phyloP scores from a whole-genome alignment of 176 grass and related monocot species.

The Oryza glumipatula region DNA sequence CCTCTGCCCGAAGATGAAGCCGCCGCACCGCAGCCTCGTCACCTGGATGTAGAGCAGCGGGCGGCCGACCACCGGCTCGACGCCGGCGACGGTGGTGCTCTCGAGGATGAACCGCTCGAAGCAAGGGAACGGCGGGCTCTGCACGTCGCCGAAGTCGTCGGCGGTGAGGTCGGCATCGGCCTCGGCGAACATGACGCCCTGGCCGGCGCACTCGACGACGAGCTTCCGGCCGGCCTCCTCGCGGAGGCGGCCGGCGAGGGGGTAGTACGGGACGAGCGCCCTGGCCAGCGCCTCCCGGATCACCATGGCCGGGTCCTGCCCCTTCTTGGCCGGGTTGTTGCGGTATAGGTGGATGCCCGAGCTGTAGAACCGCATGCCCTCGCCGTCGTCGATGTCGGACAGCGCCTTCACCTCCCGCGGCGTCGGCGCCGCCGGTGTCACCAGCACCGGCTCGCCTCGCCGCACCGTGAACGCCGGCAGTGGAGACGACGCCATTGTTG shows the following conservation, averaged over 20 bases:
- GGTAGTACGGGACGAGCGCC: conserved; percentile 78
- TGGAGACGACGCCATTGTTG: neutral
- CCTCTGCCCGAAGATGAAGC: conserved; percentile 66
- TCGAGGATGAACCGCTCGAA: conserved; percentile 56
- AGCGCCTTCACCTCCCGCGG: conserved; percentile 59
- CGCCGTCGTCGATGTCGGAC: conserved; percentile 69
- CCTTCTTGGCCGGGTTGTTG: conserved; percentile 37
- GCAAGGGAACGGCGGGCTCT: conserved; percentile 64
- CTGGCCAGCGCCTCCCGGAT: conserved; percentile 57
- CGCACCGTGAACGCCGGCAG: conserved; percentile 56
- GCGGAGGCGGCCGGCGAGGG: conserved; percentile 64
- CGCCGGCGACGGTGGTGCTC: conserved; percentile 36
- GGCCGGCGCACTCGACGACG: conserved; percentile 58
- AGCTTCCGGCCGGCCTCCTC: conserved; percentile 54
- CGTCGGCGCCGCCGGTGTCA: conserved; percentile 43
- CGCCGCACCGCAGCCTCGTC: conserved; percentile 62
- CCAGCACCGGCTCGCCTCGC: conserved; percentile 48
- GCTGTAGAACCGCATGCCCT: conserved; percentile 67
- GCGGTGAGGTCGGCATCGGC: conserved; percentile 65
- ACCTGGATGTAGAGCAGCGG: conserved; percentile 71
- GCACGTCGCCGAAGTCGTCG: conserved; percentile 57
- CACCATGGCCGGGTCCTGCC: conserved; percentile 43
- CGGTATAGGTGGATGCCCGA: conserved; percentile 56
- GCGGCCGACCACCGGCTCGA: conserved; percentile 47
- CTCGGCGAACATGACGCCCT: conserved; percentile 71